A percentile compares a stretch with the other conserved stretches of the same genome.
Conservation (phyloP, 2,329 filamentous ascomycete genomes). For the Graphilbum fragrans region DNA sequence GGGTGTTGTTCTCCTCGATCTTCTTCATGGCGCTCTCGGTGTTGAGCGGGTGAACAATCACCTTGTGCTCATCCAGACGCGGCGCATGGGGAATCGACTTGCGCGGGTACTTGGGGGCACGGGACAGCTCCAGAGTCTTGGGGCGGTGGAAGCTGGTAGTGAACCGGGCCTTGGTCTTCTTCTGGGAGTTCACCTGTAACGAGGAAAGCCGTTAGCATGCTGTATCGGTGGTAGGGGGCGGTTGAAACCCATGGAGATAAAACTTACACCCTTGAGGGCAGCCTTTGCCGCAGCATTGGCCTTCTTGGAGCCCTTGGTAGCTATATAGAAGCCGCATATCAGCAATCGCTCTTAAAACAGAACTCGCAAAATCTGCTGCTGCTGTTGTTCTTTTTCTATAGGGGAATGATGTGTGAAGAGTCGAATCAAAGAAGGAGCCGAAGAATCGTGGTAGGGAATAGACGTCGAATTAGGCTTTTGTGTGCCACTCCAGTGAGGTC, state of each 20-base stretch:
- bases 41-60: slow-evolving; percentile 97
- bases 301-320: slow-evolving; percentile 63
- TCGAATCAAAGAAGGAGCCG: not conserved
- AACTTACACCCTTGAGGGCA: slow-evolving; percentile 86
- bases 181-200: slow-evolving; percentile 51
- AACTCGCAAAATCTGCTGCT: slow-evolving; percentile 70
- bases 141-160: slow-evolving; percentile 95
- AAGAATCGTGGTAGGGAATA: not conserved
- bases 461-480: slow-evolving; percentile 2
- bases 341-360: slow-evolving; percentile 57
- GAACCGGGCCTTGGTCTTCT: slow-evolving; percentile 84
- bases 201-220: not conserved
- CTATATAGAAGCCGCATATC: slow-evolving; percentile 46
- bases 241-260: slow-evolving; percentile 6
- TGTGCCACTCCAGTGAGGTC: too few relatives aligned
- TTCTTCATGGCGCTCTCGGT: slow-evolving; percentile 99
- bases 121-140: slow-evolving; percentile 88
- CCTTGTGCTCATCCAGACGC: slow-evolving; percentile 93
- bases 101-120: slow-evolving; percentile 90
- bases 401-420: not conserved
- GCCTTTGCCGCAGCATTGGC: slow-evolving; percentile 92
- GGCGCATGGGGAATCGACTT: slow-evolving; percentile 84
- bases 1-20: slow-evolving; percentile 99
- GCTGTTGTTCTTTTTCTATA: slow-evolving; percentile 29
- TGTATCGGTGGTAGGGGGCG: not conserved